Evolutionary conservation across 2,329 filamentous ascomycete species (phyloP), one percentile per base, ranked within the genome.

Genomic region (Xylaria sp.): DNA sequence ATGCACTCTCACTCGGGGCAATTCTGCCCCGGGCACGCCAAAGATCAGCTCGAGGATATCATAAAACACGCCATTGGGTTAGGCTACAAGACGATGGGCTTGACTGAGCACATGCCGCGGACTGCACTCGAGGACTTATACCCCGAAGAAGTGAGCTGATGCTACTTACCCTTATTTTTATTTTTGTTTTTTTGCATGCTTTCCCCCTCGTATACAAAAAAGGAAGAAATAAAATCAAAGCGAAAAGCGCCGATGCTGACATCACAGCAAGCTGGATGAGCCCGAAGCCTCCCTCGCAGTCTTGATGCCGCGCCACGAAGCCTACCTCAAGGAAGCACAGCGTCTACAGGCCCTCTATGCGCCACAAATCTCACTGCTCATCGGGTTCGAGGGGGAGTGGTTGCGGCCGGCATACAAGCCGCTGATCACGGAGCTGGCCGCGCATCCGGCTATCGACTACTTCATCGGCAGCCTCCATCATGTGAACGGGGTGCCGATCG

Each of bases 1-100:
- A 97, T 98, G 85, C 96, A 99, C 82, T 97, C 94, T 78, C 96
- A 99, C 83, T 98, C 96, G 46, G 96, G 96, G 72, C 93, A 99
- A 80, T 99, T 99, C 84, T 99, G 96, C 84, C 91, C 91, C 10
- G 89, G 91, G 75, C 96, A 99, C 84, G 96, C 96, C 60, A 90
- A 91, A 78, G 90, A 97, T 79, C 87, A 89, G 23, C 88, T 99
- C 10, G 95, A 98, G 80, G 90, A 94, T 73, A 89, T 98, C 58
- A 85, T 98, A 75, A 88, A 90, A 77, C 88, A 90, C 13, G 95
- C 95, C 73, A 93, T 98, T 74, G 81, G 86, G 57, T 86, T 91
- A 70, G 91, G 92, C 52, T 96, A 97, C 87, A 89, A 90, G 71
- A 92, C 92, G 23, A 94, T 98, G 78, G 94, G 92, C 25, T 82